Conservation (phyloP, 2,329 filamentous ascomycete species). For the Ceratocystis eucalypticola region DNA sequence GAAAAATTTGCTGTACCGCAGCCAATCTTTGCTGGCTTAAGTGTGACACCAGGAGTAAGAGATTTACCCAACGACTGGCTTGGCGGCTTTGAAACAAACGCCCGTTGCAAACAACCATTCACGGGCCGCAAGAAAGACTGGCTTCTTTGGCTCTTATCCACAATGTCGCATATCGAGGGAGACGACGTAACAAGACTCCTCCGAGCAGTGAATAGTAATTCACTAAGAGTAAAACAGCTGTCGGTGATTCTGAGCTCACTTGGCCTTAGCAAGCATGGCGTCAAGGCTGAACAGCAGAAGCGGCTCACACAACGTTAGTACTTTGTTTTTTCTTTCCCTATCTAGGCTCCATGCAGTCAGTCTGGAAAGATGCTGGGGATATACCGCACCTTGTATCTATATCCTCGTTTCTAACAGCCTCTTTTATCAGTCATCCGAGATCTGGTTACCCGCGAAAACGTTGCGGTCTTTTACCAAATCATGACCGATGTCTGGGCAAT, state of each 20-base stretch:
- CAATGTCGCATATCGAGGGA: conserved; percentile 14
- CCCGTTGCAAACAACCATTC: neutral
- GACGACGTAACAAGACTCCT: conserved; percentile 34
- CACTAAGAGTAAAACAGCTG: conserved; percentile 49
- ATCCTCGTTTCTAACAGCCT: neutral
- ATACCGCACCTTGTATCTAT: too few species aligned
- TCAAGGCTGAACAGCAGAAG: conserved; percentile 69
- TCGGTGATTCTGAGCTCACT: conserved; percentile 65
- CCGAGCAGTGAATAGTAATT: conserved; percentile 31
- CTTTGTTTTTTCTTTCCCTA: neutral
- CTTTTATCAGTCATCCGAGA: conserved; percentile 32
- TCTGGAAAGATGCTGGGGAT: too few species aligned
- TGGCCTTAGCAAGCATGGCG: conserved; percentile 62
- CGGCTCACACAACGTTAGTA: conserved; percentile 66
- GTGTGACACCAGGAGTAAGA: neutral
- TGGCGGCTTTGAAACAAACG: neutral
- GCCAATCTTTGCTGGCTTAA: neutral
- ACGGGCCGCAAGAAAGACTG: neutral
- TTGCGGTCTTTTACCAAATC: conserved; percentile 32
- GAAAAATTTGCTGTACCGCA: neutral
- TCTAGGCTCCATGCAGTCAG: neutral
- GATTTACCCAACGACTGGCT: neutral
- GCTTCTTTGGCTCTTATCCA: neutral
- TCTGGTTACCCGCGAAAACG: conserved; percentile 28
- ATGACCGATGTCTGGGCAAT: conserved; percentile 10